Conservation (phyloP, 2,329 filamentous ascomycete species). For the Verticillium albo-atrum region DNA sequence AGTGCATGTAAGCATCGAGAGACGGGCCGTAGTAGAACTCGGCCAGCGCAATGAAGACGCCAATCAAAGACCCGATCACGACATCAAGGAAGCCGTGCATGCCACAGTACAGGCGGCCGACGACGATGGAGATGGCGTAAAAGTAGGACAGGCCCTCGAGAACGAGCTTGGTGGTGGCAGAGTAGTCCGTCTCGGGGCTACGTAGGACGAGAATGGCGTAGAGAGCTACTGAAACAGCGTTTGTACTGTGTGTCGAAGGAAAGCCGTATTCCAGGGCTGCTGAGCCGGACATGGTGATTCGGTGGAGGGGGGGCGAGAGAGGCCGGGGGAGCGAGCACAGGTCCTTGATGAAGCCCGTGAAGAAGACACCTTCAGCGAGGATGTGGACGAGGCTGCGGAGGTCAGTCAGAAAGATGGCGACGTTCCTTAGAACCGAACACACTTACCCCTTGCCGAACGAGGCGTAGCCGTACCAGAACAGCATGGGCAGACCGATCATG, state of each 20-base stretch:
- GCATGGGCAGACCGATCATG: conserved; percentile 89
- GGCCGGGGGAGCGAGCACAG: conserved; percentile 88
- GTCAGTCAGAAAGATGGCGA: background rate
- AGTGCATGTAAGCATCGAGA: conserved; percentile 68
- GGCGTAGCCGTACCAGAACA: conserved; percentile 94
- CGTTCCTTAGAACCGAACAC: background rate
- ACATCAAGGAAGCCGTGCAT: conserved; percentile 99
- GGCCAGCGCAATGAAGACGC: conserved; percentile 57
- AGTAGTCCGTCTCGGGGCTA: conserved; percentile 58
- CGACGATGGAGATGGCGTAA: conserved; percentile 83
- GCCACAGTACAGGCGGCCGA: conserved; percentile 91
- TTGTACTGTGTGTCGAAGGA: conserved; percentile 94
- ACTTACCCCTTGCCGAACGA: conserved; percentile 81
- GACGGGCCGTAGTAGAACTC: conserved; percentile 57
- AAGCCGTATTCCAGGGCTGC: conserved; percentile 96
- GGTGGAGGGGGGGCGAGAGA: conserved; percentile 82
- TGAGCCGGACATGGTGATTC: conserved; percentile 96
- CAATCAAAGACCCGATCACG: conserved; percentile 71
- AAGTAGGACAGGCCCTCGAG: conserved; percentile 72
- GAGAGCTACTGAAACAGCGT: conserved; percentile 89
- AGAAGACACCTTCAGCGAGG: conserved; percentile 74
- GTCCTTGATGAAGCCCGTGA: conserved; percentile 92
- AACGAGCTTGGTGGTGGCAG: conserved; percentile 51
- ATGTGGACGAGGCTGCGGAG: conserved; percentile 63
- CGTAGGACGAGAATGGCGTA: conserved; percentile 73